Percentiles rank a stretch among this genome's conserved stretches.
phyloP scores from a whole-genome alignment of 768 basidiomycete species.

The Mycena floridula region DNA sequence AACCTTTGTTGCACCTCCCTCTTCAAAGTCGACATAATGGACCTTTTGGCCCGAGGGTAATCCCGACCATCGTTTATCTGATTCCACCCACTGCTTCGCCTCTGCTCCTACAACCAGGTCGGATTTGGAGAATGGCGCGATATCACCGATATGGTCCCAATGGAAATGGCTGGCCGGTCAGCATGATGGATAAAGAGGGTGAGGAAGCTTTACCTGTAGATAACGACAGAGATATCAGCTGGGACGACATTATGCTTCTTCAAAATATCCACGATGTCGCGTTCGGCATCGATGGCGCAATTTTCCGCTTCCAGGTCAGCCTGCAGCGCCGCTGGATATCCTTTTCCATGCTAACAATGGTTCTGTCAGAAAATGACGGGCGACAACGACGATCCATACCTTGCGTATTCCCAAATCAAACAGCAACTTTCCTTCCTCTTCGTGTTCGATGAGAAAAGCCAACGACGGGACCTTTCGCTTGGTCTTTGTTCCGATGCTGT shows the following conservation, averaged over 20 bases:
- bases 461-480: background rate
- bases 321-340: background rate
- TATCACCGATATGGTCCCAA: background rate
- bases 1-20: background rate
- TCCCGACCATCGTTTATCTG: background rate
- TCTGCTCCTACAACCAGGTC: background rate
- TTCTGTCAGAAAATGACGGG: background rate
- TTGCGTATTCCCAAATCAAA: background rate
- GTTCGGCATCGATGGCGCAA: background rate
- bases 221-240: background rate
- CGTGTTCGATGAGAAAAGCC: background rate
- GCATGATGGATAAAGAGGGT: background rate
- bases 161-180: background rate
- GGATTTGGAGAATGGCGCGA: background rate
- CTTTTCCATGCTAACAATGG: background rate
- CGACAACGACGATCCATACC: background rate
- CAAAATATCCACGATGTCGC: background rate
- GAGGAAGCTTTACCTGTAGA: background rate
- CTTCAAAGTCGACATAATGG: background rate
- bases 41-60: background rate
- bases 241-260: background rate
- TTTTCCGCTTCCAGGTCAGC: background rate
- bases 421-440: background rate
- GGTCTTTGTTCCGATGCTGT: background rate
- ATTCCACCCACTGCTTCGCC: background rate